Evolutionary conservation across 306 rosid genomes (phyloP), one percentile per base, ranked within the genome.

Genomic region (Ammopiptanthus mongolicus): DNA sequence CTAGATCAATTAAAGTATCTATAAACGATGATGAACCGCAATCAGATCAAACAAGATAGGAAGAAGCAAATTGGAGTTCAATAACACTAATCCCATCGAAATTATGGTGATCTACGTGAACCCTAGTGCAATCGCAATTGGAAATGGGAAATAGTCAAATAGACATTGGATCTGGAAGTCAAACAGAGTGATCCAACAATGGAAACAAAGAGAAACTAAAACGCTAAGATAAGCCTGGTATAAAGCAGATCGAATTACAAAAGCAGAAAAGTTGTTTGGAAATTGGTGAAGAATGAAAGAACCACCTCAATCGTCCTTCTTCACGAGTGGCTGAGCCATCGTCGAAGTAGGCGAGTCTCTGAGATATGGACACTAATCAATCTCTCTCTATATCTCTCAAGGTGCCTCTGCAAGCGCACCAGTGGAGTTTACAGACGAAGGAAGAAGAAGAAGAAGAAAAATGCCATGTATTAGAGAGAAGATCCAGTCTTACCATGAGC

Each of bases 301-400:
- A 69, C 48, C 65, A 96, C 99, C 96, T 92, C 92, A 98, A 52
- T 96, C 99, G 84, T 95, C 99, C 78, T 95, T 95, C 98, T 95
- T 95, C 63, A 86, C 91, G 18, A 90, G 83, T 17, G 97, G 93
- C 86, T 95, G 97, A 83, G 97, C 99, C 99, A 95, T 95, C 55
- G 36, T 70, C 25, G 52, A 70, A 64, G 80, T n/a, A 21, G 71
- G 56, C 55, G 83, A 82, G 81, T 76, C 51, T 77, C 25, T 5
- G 64, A 84, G 98, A 89, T 89, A 89, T 84, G 71, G 55, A 80
- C 75, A 66, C n/a, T 74, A 57, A 15, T 70, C 7, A 71, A 41
- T 29, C 52, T 62, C 51, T 47, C 6, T 13, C 13, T 68, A 44
- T 19, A 11, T 57, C 28, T n/a, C n/a, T 6, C 42, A 6, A 74